Conservation (phyloP, 768 basidiomycete species). For the Mycena kentingensis region DNA sequence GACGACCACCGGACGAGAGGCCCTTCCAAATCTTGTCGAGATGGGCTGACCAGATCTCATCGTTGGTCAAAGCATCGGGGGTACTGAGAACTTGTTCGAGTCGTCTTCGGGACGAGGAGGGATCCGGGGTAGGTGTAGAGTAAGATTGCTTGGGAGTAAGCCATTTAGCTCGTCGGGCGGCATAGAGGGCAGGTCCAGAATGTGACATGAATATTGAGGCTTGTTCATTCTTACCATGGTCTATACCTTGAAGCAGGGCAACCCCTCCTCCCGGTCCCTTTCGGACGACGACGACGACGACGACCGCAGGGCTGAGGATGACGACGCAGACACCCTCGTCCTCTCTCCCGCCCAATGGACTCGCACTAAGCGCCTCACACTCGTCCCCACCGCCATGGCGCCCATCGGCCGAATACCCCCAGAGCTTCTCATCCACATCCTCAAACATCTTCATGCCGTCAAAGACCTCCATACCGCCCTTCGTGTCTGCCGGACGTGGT, state of each 20-base stretch:
- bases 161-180: constrained; percentile 67
- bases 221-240: constrained; percentile 38
- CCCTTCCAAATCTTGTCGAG: constrained; percentile 66
- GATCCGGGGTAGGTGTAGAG: constrained; percentile 23
- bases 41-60: constrained; percentile 57
- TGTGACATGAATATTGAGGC: constrained; percentile 16
- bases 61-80: constrained; percentile 49
- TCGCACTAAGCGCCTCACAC: constrained; percentile 32
- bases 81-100: constrained; percentile 52
- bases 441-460: constrained; percentile 77
- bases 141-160: constrained; percentile 36
- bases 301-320: constrained; percentile 47
- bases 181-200: constrained; percentile 61
- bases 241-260: constrained; percentile 58
- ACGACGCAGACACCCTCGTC: constrained; percentile 43
- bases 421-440: constrained; percentile 90
- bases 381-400: constrained; percentile 38
- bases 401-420: constrained; percentile 76
- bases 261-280: constrained; percentile 77
- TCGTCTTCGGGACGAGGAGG: constrained; percentile 44
- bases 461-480: constrained; percentile 75
- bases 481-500: constrained; percentile 89
- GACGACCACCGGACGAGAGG: constrained; percentile 55
- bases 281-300: constrained; percentile 76
- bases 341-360: constrained; percentile 73